Base-by-base conservation (phyloP, 2,329 filamentous ascomycete genomes). In the Sporothrix variecibatus region DNA sequence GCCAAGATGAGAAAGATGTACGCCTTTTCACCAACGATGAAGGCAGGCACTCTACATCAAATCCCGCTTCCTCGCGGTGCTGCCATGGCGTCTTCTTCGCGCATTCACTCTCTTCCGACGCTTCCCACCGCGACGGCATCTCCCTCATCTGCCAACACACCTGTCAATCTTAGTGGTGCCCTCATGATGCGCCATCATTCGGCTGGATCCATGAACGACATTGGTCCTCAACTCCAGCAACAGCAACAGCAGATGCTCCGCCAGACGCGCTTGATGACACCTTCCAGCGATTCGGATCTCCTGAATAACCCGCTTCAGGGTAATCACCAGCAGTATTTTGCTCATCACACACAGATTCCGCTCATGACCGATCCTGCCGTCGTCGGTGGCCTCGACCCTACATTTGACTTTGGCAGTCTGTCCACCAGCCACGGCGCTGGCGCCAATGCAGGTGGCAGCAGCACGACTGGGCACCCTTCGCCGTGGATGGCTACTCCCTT, bases 221-320 rank as follows among this genome's bases (percentile, higher is more conserved):
- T 15, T 77, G 73, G n/a, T 73, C 51, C 80, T 82, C 0, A 84
- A 83, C 26, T 71, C 78, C 9, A 58, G n/a, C 68, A 49, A 11
- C 65, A 68, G 11, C 64, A 67, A 23, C 40, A 68, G 26, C 38
- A 46, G 67, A 69, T 69, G 64, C 76, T 58, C 49, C 77, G 68
- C 53, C 77, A 31, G 72, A 75, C 43, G 73, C 77, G 85, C 15
- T 83, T 88, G 38, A 84, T 88, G 74, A 89, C 87, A 0, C 87
- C 87, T 1, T 86, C 84, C 80, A 88, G 87, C 80, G 87, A 89
- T 73, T 80, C 78, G 4, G 87, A 88, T 78, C 11, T 78, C 81
- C 34, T 84, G 80, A 64, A 43, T 3, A 40, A 12, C 23, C 3
- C 12, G 0, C 62, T 28, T 5, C 62, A 67, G n/a, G n/a, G n/a